Percentiles rank a stretch among this genome's conserved stretches.
phyloP scores from a whole-genome alignment of 176 grass and related monocot genomes.

The Paspalum vaginatum region DNA sequence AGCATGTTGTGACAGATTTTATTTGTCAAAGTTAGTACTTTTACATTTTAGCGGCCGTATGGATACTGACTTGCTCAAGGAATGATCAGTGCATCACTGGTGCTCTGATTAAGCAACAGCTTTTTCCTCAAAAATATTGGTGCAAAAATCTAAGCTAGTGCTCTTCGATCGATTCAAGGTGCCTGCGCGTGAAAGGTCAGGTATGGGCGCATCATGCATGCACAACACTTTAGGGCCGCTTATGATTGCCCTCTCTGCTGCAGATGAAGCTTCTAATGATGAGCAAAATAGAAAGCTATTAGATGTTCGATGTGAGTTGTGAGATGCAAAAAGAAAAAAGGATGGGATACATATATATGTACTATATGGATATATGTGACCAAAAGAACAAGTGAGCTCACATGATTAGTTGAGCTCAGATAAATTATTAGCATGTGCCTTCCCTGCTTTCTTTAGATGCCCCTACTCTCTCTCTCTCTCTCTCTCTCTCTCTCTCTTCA shows the following conservation, averaged over 20 bases:
- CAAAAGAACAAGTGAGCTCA: conserved; percentile 75
- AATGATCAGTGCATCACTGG: neutral
- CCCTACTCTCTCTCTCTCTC: conserved; percentile 45
- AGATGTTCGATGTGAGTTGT: conserved; percentile 42
- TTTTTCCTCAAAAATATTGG: conserved; percentile 54
- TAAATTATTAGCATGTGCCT: conserved; percentile 94
- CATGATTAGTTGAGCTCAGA: conserved; percentile 83
- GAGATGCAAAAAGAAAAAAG: conserved; percentile 35
- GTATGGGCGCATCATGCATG: conserved; percentile 54
- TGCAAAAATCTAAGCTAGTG: conserved; percentile 64
- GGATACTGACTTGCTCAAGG: neutral
- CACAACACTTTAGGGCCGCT: conserved; percentile 45
- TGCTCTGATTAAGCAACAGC: conserved; percentile 24
- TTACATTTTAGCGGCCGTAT: conserved; percentile 15
- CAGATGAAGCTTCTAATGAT: conserved; percentile 57
- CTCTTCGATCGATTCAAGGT: conserved; percentile 47
- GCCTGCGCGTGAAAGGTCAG: conserved; percentile 49
- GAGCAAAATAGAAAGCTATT: conserved; percentile 43
- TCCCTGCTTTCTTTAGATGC: conserved; percentile 63
- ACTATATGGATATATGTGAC: conserved; percentile 32
- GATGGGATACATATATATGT: neutral
- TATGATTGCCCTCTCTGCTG: conserved; percentile 78
- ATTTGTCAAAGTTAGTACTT: neutral
- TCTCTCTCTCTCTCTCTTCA: conserved; percentile 36
- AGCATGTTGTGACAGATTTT: neutral